Evolutionary conservation across 1,139 yeast genomes (phyloP), one percentile per base, ranked within the genome.

Genomic region (Wickerhamomyces sp.): DNA sequence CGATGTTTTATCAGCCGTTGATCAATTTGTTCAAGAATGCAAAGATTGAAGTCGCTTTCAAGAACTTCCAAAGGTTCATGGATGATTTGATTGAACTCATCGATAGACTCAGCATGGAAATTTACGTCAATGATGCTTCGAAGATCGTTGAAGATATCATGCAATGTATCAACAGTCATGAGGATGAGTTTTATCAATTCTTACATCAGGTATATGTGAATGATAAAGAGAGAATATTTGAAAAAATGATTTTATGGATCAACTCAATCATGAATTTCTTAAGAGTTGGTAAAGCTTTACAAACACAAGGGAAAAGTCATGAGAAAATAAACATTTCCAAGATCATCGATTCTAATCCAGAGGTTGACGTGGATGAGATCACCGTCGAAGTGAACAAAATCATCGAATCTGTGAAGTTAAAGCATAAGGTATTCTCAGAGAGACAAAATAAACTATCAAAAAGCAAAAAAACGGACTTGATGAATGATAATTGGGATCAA

Each of bases 1-100:
- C 88, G 0, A 70, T 87, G 37, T 83, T 89, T 47, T 88, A 88
- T 55, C 87, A 85, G 44, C 96, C 96, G 1, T 63, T 89, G 53
- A 84, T 88, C 44, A 71, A 70, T 28, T 68, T 89, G 2, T 84
- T 89, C 61, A 78, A 81, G 41, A 73, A 76, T 34, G 87, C 95
- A 19, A 78, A 82, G 42, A 71, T 89, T 42, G 86, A 87, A 50
- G 58, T 82, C 27, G 87, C 89, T 11, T 74, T 89, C 41, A 77
- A 72, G 23, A 83, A 84, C 42, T 74, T 84, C 44, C 88, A 86
- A 45, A 63, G 61, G 33, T 89, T 88, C 49, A 72, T 81, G 71
- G 72, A 72, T 45, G 96, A 88, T 48, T 60, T 88, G 50, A 65
- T 89, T 36, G 54, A 52, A 4, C 66, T 77, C 26, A 67, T 75